Evolutionary conservation across 2,329 filamentous ascomycete genomes (phyloP), one percentile per base, ranked within the genome.

Genomic region (Epichloe elymi): DNA sequence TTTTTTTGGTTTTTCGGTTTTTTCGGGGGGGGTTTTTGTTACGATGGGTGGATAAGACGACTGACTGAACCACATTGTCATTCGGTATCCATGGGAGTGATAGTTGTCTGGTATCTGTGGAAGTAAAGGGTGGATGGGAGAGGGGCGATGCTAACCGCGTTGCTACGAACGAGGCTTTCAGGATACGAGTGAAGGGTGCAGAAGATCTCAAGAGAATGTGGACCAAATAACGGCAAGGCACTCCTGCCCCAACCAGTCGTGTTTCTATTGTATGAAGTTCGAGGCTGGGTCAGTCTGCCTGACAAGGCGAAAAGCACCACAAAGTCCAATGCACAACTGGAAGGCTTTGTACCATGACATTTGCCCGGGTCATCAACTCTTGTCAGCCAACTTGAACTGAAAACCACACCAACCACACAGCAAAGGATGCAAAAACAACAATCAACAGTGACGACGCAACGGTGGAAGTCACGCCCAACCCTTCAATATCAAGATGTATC

Each of bases 171-270:
- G 49, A 40, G 45, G 45, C 52, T 57, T 58, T 58, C 55, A 57
- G 57, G 57, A 58, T 59, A 59, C 51, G 46, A 45, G 47, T 37
- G 50, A 38, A 38, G 23, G 38, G 14, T 35, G 30, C 11, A 40
- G 10, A 37, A 51, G 20, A 54, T 52, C 35, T 47, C 42, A 43
- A 17, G 5, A 48, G 46, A 48, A 30, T 50, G 39, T 52, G 42
- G 50, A 48, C 20, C 30, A 44, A 39, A 35, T 48, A 44, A 48
- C 19, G 19, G 6, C 5, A 39, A 17, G 38, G 14, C 11, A 19
- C 30, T 23, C 8, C 30, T 30, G 19, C 6, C 30, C 19, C 23
- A 40, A 11, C 14, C 46, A 35, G 46, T 48, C 23, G 20, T 48
- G 20, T 48, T 48, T 11, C 26, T 30, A 30, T 45, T 19, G 42